Conservation (phyloP, 768 basidiomycete species). For the Butyriboletus loyo region DNA sequence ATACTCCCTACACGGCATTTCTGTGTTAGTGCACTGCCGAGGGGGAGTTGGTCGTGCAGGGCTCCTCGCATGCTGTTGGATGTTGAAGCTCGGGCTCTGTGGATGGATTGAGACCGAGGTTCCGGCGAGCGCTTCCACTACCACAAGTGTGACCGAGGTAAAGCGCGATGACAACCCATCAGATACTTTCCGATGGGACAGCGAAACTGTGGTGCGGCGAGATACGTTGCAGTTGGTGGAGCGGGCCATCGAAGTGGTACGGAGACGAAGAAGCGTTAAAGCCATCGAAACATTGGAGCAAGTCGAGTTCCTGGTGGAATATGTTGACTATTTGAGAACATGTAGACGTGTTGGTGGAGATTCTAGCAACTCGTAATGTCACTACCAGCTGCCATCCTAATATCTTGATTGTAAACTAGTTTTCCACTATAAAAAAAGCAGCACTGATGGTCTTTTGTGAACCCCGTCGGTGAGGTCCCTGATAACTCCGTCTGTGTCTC, state of each 20-base stretch:
- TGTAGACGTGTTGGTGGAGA: background rate
- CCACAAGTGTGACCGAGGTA: slow-evolving; percentile 10
- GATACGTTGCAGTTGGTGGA: slow-evolving; percentile 68
- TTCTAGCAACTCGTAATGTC: background rate
- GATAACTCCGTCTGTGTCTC: too few relatives aligned
- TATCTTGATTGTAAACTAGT: slow-evolving; percentile 2
- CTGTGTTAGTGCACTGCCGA: slow-evolving; percentile 84
- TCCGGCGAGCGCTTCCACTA: background rate
- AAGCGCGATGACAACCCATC: background rate
- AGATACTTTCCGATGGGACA: slow-evolving; percentile 16
- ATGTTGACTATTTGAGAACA: slow-evolving; percentile 56
- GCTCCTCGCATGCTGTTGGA: slow-evolving; percentile 89
- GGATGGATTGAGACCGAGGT: slow-evolving; percentile 50
- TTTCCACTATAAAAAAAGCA: too few relatives aligned
- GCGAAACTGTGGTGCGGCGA: slow-evolving; percentile 29
- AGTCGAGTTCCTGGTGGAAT: slow-evolving; percentile 78
- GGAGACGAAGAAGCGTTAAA: slow-evolving; percentile 78
- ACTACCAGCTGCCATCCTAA: background rate
- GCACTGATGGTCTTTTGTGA: too few relatives aligned
- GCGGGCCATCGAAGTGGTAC: slow-evolving; percentile 66
- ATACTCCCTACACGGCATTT: slow-evolving; percentile 71
- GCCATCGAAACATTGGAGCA: slow-evolving; percentile 95
- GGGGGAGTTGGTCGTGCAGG: slow-evolving; percentile 95
- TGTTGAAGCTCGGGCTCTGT: slow-evolving; percentile 87
- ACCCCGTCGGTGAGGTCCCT: too few relatives aligned